Evolutionary conservation across 441 rosid genomes (phyloP), one percentile per base, ranked within the genome.

Genomic region (Capsella rubella): DNA sequence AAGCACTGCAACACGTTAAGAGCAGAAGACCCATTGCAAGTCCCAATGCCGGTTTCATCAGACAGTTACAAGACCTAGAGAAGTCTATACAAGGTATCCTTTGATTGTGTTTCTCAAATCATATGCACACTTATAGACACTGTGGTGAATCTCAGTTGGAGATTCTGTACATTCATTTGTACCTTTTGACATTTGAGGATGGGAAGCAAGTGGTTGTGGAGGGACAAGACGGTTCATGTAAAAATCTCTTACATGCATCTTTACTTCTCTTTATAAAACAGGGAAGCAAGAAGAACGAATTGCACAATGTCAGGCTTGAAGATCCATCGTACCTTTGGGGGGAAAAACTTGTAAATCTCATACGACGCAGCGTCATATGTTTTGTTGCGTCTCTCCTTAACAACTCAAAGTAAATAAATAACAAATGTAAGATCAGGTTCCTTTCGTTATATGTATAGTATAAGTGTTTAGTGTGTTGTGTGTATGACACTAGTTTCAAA

Each of bases 21-120:
- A 78, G 77, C 55, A 84, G 52, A 76, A 81, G 98, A 42, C 86
- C 87, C 8, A 81, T 81, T 56, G 97, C 97, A 15, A 64, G 74
- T 77, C 96, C 97, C 21, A 93, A 93, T 70, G 37, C 79, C 12
- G 94, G 96, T 57, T 90, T 88, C 84, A 83, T 87, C 62, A 74
- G 49, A 52, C 95, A 88, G 60, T 78, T 89, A 74, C 81, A 78
- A 64, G 81, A 89, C 39, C 76, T 76, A 10, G 90, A 88, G 73
- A 86, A 78, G 74, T 84, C 79, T 67, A 80, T 89, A 77, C 80
- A 45, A 81, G 90, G 90, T 84, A 60, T 55, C 40, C 35, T 50
- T 65, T 47, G 16, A 35, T 35, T 35, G 39, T 35, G 0, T 35
- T 35, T 35, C 1, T 65, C 43, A 5, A 53, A 6, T 53, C 29